Evolutionary conservation across 768 basidiomycete genomes (phyloP).

Genomic region (Nevesoporus exiguus): DNA sequence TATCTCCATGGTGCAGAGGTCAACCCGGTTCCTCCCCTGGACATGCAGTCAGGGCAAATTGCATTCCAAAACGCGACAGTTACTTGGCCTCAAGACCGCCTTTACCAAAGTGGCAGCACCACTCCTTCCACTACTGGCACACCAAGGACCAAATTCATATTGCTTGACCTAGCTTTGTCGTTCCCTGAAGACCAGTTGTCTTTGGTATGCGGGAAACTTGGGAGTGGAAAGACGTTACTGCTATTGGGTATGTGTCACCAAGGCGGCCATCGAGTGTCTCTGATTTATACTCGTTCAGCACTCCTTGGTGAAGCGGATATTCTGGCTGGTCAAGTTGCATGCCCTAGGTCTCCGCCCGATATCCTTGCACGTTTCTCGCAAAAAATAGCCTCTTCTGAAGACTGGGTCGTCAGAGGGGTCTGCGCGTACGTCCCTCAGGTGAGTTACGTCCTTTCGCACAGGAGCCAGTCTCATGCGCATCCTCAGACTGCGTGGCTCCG

Average conservation of each 20-base stretch:
- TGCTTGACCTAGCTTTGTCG: constrained; percentile 71
- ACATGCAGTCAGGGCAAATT: constrained; percentile 56
- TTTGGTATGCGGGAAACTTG: constrained; percentile 85
- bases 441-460: constrained; percentile 8
- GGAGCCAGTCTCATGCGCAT: constrained; percentile 2
- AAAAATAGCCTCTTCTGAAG: constrained; percentile 41
- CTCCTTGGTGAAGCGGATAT: constrained; percentile 62
- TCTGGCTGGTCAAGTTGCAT: constrained; percentile 73
- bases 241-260: constrained; percentile 48
- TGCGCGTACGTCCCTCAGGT: constrained; percentile 89
- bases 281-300: constrained; percentile 37
- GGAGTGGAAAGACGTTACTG: constrained; percentile 84
- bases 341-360: constrained; percentile 84
- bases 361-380: constrained; percentile 59
- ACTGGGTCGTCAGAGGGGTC: constrained; percentile 76
- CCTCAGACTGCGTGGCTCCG: constrained; percentile 62
- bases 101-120: constrained; percentile 38
- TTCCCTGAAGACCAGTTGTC: constrained; percentile 81
- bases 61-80: constrained; percentile 82
- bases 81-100: constrained; percentile 85
- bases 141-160: constrained; percentile 73
- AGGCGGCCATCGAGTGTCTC: neutral
- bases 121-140: constrained; percentile 62
- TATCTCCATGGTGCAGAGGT: constrained; percentile 80
- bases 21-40: constrained; percentile 52